Conservation (phyloP, 768 basidiomycete species). For the Mycena latifolia region DNA sequence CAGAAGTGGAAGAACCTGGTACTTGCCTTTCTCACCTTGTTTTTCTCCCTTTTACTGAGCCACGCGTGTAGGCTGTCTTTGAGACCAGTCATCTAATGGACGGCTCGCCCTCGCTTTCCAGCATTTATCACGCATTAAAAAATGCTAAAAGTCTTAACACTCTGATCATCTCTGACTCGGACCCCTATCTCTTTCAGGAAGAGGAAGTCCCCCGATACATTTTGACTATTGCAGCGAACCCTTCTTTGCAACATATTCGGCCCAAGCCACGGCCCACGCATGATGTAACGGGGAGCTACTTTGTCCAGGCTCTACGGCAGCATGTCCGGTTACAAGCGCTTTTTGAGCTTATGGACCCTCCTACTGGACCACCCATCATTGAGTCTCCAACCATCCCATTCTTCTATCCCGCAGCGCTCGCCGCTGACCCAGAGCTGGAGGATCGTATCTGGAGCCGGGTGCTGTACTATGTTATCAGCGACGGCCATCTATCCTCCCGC, state of each 20-base stretch:
- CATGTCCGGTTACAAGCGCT: background rate
- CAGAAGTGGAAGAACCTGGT: conserved; percentile 16
- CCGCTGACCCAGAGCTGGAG: conserved; percentile 1
- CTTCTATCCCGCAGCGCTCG: conserved; percentile 7
- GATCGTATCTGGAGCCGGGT: conserved; percentile 15
- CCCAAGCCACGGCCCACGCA: background rate
- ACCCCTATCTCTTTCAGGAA: background rate
- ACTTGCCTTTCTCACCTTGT: background rate
- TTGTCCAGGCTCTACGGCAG: background rate
- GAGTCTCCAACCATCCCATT: background rate
- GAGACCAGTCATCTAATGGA: too few species aligned
- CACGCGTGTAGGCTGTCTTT: background rate
- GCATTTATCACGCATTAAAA: background rate
- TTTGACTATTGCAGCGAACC: background rate
- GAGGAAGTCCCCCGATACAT: background rate
- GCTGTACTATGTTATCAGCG: background rate
- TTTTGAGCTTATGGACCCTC: too few species aligned
- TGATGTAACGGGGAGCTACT: background rate
- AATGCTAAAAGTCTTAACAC: background rate
- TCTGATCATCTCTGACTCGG: background rate
- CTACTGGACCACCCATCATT: too few species aligned
- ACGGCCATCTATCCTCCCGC: background rate
- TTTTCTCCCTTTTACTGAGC: background rate
- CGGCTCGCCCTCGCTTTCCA: too few species aligned
- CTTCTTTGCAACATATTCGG: background rate